Evolutionary conservation across 108 stramenopile species (phyloP), one percentile per base, ranked within the genome.

Genomic region (Cyclotella cryptica): DNA sequence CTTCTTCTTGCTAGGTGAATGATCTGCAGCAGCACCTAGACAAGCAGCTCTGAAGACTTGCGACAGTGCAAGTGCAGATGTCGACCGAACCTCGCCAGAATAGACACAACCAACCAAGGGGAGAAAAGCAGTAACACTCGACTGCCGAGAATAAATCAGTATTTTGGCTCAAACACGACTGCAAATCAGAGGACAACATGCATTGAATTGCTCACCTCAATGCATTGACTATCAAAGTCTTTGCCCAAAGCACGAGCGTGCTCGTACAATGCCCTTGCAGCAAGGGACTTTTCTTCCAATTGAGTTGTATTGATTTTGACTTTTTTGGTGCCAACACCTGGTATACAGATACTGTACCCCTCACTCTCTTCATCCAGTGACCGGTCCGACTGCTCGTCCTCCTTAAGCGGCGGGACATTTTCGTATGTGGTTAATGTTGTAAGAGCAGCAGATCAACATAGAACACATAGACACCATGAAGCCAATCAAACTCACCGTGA

Each of bases 11-110:
- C 64, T 74, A 18, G 67, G 74, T 58, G 45, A 42, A 40, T 14
- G 73, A 21, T 60, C 64, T 17, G 87, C 78, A 49, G 74, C 71
- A 1, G 86, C 91, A 65, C 77, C 70, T 2, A 71, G 80, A 69
- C 90, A 90, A 11, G 90, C 83, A 11, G 91, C 83, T 54, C 93
- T 91, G 78, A 90, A 96, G 18, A 92, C 71, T 60, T 91, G 89
- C n/a, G 86, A 87, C 15, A 92, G 60, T 10, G 94, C 88, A 69
- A 89, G 87, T 15, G 90, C 81, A 12, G 91, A 66, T 19, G 90
- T 87, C 22, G 87, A 83, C 12, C 94, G 89, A 18, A 96, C 87
- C 52, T 93, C 92, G 13, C 91, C 80, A 26, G 89, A 92, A 75
- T 93, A 96, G 49, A 80, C 75, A 66, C 90, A 93, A 21, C 62